These are phyloP conservation scores for Schwanniomyces sp. DNA, from an alignment of 805 yeast genomes.

Conservation along the genomic window DNA sequence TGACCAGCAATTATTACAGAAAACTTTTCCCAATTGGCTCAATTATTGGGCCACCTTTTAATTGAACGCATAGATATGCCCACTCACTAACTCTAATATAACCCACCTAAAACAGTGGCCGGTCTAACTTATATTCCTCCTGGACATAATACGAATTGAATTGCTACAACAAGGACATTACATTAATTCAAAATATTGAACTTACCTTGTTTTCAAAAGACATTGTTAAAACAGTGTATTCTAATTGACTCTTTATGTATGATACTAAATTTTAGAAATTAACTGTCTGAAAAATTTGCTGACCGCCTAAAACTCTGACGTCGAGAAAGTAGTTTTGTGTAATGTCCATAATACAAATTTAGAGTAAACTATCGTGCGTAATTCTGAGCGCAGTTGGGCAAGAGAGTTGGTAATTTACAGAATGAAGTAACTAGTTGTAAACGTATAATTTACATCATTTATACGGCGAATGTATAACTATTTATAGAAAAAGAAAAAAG, in stretches of 20 bases:
- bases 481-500: background rate
- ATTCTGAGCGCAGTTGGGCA: background rate
- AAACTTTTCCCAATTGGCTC: background rate
- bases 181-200: slow-evolving; percentile 6
- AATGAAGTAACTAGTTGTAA: background rate
- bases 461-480: background rate
- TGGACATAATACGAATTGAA: background rate
- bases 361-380: background rate
- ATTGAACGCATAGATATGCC: too few relatives aligned
- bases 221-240: slow-evolving; percentile 22
- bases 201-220: slow-evolving; percentile 51
- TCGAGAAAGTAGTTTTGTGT: slow-evolving; percentile 9
- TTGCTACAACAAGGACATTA: background rate
- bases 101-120: too few relatives aligned
- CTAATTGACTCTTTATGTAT: background rate
- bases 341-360: background rate
- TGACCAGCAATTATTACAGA: background rate
- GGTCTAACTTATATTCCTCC: too few relatives aligned
- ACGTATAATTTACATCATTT: background rate
- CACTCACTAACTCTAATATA: too few relatives aligned
- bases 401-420: background rate
- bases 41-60: too few relatives aligned
- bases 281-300: slow-evolving; percentile 12
- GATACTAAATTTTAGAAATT: background rate
- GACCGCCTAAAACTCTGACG: slow-evolving; percentile 10